phyloP scores from a whole-genome alignment of 768 basidiomycete species.

The Sistotremastrum suecicum region DNA sequence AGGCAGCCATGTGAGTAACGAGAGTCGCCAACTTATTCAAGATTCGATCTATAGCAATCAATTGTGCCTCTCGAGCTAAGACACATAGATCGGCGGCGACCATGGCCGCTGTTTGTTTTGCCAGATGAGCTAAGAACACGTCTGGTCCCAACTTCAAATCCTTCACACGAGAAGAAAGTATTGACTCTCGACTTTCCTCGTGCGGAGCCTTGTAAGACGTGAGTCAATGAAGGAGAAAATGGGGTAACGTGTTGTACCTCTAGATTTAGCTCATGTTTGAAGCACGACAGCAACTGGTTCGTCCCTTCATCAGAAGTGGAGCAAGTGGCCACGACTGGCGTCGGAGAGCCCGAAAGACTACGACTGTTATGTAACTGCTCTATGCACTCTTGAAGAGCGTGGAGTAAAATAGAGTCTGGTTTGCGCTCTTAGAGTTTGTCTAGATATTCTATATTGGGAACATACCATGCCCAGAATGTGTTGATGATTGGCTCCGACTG shows the following conservation, averaged over 20 bases:
- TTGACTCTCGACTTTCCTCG: slow-evolving; percentile 55
- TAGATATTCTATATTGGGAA: not conserved
- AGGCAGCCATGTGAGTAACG: slow-evolving; percentile 4
- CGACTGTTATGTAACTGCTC: slow-evolving; percentile 39
- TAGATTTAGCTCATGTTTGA: slow-evolving; percentile 75
- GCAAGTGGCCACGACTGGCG: slow-evolving; percentile 63
- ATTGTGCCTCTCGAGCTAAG: slow-evolving; percentile 45
- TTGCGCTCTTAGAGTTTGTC: slow-evolving; percentile 1
- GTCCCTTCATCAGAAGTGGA: slow-evolving; percentile 54
- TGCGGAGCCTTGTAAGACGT: slow-evolving; percentile 48
- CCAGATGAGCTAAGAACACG: slow-evolving; percentile 56
- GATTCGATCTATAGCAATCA: slow-evolving; percentile 25
- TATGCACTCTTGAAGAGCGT: slow-evolving; percentile 49
- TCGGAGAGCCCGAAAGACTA: slow-evolving; percentile 51
- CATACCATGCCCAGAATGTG: slow-evolving; percentile 53
- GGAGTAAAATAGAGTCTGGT: slow-evolving; percentile 45
- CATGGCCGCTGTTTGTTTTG: slow-evolving; percentile 83
- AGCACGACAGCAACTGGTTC: slow-evolving; percentile 44
- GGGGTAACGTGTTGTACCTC: slow-evolving; percentile 32
- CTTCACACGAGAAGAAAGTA: slow-evolving; percentile 35
- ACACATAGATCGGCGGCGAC: slow-evolving; percentile 69
- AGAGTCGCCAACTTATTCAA: not conserved
- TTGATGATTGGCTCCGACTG: slow-evolving; percentile 46
- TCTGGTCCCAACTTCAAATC: slow-evolving; percentile 47
- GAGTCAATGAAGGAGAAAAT: not conserved